A percentile compares a stretch with the other conserved stretches of the same genome.
phyloP scores from a whole-genome alignment of 1,284 basidiomycete species.

The Moesziomyces globuligerus region DNA sequence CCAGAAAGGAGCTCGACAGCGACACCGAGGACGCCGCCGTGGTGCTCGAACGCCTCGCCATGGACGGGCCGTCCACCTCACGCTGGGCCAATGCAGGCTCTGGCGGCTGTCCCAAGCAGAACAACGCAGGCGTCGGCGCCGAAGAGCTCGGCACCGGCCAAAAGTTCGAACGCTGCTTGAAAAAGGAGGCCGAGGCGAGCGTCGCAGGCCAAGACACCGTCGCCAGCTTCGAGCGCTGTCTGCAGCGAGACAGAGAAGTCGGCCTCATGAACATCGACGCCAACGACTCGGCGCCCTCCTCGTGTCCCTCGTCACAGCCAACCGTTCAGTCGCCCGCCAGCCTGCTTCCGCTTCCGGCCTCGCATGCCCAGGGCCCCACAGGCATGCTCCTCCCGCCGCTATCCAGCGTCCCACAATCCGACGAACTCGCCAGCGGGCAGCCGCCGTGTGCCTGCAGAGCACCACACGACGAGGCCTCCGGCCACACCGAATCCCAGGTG shows the following conservation, averaged over 20 bases:
- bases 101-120: slow-evolving; percentile 11
- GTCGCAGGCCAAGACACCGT: slow-evolving; percentile 14
- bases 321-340: slow-evolving; percentile 8
- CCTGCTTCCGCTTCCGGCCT: slow-evolving; percentile 6
- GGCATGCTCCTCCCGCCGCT: slow-evolving; percentile 32
- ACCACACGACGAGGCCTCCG: slow-evolving; percentile 11
- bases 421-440: slow-evolving; percentile 4
- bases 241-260: slow-evolving; percentile 22
- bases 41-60: slow-evolving; percentile 63
- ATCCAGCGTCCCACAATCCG: slow-evolving; percentile 9
- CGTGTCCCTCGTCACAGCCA: background rate
- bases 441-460: slow-evolving; percentile 35
- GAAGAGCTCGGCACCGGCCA: slow-evolving; percentile 14
- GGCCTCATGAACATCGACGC: slow-evolving; percentile 21
- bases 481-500: slow-evolving; percentile 2
- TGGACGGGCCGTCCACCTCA: slow-evolving; percentile 27
- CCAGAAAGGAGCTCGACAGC: slow-evolving; percentile 52
- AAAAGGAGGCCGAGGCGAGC: slow-evolving; percentile 25
- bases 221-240: slow-evolving; percentile 37
- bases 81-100: slow-evolving; percentile 16
- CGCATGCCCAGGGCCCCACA: slow-evolving; percentile 1
- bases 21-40: slow-evolving; percentile 64
- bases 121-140: background rate
- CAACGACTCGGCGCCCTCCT: background rate
- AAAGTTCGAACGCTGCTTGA: slow-evolving; percentile 36